Evolutionary conservation across 257 asterid genomes (phyloP).

Genomic region (Handroanthus guayacan): DNA sequence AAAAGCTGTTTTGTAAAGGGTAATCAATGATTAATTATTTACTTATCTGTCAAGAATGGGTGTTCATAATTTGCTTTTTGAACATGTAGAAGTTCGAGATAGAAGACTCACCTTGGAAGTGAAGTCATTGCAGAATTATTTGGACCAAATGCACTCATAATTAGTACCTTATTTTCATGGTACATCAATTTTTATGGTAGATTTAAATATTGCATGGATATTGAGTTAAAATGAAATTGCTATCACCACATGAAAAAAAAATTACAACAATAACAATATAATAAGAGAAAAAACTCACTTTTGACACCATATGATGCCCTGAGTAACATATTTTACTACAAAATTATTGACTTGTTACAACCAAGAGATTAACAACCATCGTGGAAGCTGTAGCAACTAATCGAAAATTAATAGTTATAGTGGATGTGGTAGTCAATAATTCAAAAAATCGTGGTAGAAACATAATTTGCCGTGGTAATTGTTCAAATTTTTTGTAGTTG

Average conservation of each 20-base stretch:
- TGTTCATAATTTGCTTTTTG: background rate
- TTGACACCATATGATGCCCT: too few relatives aligned
- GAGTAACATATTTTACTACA: too few relatives aligned
- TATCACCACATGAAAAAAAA: background rate
- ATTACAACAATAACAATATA: too few relatives aligned
- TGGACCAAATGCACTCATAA: background rate
- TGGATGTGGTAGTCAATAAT: too few relatives aligned
- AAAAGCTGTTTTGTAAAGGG: constrained; percentile 28
- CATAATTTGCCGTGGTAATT: too few relatives aligned
- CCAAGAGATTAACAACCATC: too few relatives aligned
- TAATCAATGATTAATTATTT: constrained; percentile 24
- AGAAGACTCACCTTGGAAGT: constrained; percentile 34
- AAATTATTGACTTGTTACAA: too few relatives aligned
- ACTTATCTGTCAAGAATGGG: background rate
- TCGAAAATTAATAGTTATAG: too few relatives aligned
- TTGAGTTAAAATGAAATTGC: background rate
- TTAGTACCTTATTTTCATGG: background rate
- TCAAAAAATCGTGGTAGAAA: too few relatives aligned
- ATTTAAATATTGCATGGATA: background rate
- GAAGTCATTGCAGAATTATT: constrained; percentile 29
- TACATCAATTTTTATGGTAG: constrained; percentile 9
- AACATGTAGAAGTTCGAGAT: constrained; percentile 13
- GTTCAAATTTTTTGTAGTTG: too few relatives aligned
- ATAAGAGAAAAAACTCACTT: too few relatives aligned
- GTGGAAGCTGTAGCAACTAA: too few relatives aligned